Evolutionary conservation across 306 rosid species (phyloP), one percentile per base, ranked within the genome.

Genomic region (Abrus precatorius): DNA sequence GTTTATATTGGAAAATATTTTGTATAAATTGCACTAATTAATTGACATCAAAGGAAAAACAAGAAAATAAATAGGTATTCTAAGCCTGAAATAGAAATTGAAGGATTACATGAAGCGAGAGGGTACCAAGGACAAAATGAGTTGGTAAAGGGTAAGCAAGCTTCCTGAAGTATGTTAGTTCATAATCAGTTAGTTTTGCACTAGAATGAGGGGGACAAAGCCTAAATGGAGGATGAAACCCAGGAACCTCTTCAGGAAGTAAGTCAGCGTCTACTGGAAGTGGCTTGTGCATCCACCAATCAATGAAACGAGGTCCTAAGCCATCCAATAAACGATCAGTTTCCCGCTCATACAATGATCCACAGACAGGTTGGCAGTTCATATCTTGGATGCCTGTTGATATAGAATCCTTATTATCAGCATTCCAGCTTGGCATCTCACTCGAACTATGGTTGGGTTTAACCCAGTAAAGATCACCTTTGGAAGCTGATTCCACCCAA

Each of bases 221-320:
- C 87, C 98, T 88, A 76, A 82, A 69, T 38, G 97, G 97, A 57
- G 86, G 82, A 84, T 79, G 80, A 78, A 86, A 91, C 69, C 94
- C 97, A 66, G 91, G 90, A 89, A 94, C 87, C 78, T 79, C 86
- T 87, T 89, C 91, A 13, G 92, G 92, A 76, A 94, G 97, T 85
- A 92, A 82, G 81, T 94, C 97, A 10, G 93, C 98, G 88, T 94
- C 98, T 28, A 94, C 92, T 0, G 98, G 98, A 77, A 94, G 87
- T 80, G 98, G 98, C 80, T 89, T 94, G 87, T 76, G 88, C 93
- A 86, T 87, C 98, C 98, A 94, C 98, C 98, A 94, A 76, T 92
- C 98, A 86, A 86, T 45, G 82, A 89, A 94, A 57, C 97, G 96
- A 85, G 98, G 96, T 71, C 98, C 98, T 66, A 94, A 85, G 57